Evolutionary conservation across 805 yeast species (phyloP), one percentile per base, ranked within the genome.

Genomic region (Kuraishia cidri): DNA sequence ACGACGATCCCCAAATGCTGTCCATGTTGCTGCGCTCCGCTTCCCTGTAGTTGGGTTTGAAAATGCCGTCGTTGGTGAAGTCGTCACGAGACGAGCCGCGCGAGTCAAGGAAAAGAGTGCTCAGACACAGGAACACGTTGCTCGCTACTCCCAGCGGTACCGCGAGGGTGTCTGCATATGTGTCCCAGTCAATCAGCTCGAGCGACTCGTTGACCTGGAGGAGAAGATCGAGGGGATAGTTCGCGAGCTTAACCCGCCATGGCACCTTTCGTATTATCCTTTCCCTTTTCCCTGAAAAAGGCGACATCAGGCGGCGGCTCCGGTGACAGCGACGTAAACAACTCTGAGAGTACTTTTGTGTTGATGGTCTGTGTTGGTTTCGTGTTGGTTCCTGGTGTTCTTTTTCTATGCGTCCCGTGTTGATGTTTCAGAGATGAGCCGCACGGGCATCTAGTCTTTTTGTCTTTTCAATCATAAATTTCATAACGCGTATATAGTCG

Each of bases 181-280:
- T 30, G 31, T 52, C 55, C 56, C 56, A 52, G 34, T 53, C 54
- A 2, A 50, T 33, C 13, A 47, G 31, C 21, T 39, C 42, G 11
- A 47, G n/a, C 3, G 13, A 20, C 33, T 53, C 58, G 30, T 48
- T 49, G 21, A 41, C 12, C 11, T 42, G 32, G 5, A 53, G 39
- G 29, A 37, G 39, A 17, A 42, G 31, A 31, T 52, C 57, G 30
- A 42, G 41, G 2, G 58, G 58, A n/a, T 33, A 19, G 5, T 10
- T 16, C 14, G 14, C 21, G 3, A 33, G 11, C 23, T 20, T 12
- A 12, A 16, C 18, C 27, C 19, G 21, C 9, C 26, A 26, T 15
- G 35, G 27, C 23, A n/a, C 17, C 15, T 18, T 27, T 9, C 35
- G 28, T 4, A 31, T 12, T 18, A 31, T 24, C 6, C 33, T 18